Conservation (phyloP, 441 rosid species). For the Syzygium malaccense region DNA sequence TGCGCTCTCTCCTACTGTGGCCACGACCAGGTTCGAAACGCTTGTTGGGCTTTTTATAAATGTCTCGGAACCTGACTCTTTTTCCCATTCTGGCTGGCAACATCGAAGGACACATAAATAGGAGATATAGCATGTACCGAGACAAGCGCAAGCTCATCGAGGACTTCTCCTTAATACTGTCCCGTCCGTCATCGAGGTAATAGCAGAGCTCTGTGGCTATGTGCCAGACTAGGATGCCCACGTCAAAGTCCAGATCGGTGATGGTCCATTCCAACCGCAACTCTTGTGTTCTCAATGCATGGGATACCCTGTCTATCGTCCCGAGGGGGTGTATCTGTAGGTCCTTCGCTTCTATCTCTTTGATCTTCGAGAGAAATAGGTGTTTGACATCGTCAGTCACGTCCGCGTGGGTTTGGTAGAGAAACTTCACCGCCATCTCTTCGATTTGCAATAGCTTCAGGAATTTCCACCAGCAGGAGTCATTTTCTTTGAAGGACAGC, state of each 20-base stretch:
- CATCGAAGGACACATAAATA: background rate
- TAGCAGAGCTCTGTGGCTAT: background rate
- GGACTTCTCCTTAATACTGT: background rate
- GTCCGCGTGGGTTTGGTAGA: accelerated
- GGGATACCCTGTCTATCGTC: accelerated
- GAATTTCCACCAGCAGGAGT: accelerated
- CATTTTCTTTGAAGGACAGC: accelerated
- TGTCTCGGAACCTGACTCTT: background rate
- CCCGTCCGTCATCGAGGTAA: accelerated
- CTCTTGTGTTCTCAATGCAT: accelerated
- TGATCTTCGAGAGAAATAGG: background rate
- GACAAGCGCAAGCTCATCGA: background rate
- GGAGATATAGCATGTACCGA: background rate
- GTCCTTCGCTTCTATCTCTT: background rate
- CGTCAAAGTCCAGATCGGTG: background rate
- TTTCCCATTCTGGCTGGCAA: background rate
- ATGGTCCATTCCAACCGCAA: background rate
- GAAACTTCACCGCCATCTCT: background rate
- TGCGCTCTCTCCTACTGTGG: accelerated
- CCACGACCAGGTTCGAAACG: accelerated
- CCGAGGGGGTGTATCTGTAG: accelerated
- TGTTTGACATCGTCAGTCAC: accelerated
- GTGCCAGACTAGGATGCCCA: background rate
- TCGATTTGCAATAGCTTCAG: accelerated
- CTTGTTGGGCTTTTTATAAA: background rate